Base-by-base conservation (phyloP, 169 alveolate species). In the Eimeria falciformis region DNA sequence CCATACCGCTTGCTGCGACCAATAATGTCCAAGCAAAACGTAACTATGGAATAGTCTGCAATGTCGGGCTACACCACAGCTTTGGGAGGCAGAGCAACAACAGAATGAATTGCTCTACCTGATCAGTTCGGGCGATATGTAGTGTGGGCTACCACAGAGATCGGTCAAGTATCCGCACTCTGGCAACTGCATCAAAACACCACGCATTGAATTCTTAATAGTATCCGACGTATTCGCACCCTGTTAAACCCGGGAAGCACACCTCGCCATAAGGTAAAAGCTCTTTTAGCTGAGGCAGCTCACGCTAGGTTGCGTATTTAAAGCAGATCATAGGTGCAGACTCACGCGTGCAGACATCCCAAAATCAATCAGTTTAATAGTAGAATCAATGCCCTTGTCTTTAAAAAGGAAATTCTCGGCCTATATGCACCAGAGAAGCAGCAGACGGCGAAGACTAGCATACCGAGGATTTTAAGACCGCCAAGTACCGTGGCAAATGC, bases 101-200 rank as follows among this genome's bases (percentile, higher is more conserved):
- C 65, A 69, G 3, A 18, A 3, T 0, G 2, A 33, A 33, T 33
- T 33, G 40, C 40, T 33, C 40, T 81, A 93, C 96, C 95, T 91
- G 78, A 95, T 91, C 50, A 95, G 91, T 82, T 95, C 96, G 62
- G 96, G 96, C 43, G 96, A 92, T 40, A 95, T 85, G 86, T 95
- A 95, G 81, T 95, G 96, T 23, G 96, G 96, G 6, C 95, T 92
- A 18, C 96, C 96, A 78, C 96, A 95, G 73, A 95, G 87, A 50
- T 95, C 96, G 27, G 95, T 91, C 11, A 95, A 92, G 73, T 93
- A 94, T 29, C 96, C 93, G 84, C 84, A 68, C 73, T 69, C 91
- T 3, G 91, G 92, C 11, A 91, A 27, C 94, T 91, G 84, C 43
- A 62, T 82, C 53, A 66, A 37, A 9, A 21, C 0, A 11, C 14